Base-by-base conservation (phyloP, 192 early-diverging fungal species). In the Umbelopsis vinacea region DNA sequence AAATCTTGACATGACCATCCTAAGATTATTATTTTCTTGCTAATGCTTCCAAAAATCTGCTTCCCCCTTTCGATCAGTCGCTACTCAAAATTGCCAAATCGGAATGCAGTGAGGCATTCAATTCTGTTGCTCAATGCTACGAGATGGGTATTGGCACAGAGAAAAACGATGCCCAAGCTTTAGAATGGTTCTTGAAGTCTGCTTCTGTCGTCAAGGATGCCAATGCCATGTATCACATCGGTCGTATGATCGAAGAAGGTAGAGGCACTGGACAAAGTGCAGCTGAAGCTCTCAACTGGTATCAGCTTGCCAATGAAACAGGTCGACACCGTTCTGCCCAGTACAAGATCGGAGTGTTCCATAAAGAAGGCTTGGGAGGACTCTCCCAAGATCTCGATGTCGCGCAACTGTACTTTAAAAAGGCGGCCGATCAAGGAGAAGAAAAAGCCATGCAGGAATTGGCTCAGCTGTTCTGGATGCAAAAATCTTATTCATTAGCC, bases 201-300 rank as follows among this genome's bases (percentile, higher is more conserved):
- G 74, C 70, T 26, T 47, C 74, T 6, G 35, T 67, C 19, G 66
- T 73, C 23, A 46, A 79, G 24, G 72, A 74, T 19, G 40, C 73
- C 4, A 73, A 79, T 35, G 77, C 77, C 15, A 77, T 77, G 75
- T 77, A 72, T 35, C 71, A 71, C 43, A 67, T 77, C 35, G 75
- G 75, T 43, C 67, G 57, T 11, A 67, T 77, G 35, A 69, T 72
- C 47, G 75, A 29, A 29, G 66, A 77, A 52, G 57, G 57, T 19
- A 38, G 57, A 63, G 57, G 57, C 57, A 63, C 57, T 0, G 48
- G 63, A 23, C 40, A 33, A 43, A 71, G 10, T 37, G 29, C 54
- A 11, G 17, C 53, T 17, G 69, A 46, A 26, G 66, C 71, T n/a
- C 21, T 77, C 10, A 45, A 72, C 21, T 77, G 75, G 75, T 77